Base-by-base conservation (phyloP, 192 early-diverging fungal genomes). In the Geranomyces michiganensis region DNA sequence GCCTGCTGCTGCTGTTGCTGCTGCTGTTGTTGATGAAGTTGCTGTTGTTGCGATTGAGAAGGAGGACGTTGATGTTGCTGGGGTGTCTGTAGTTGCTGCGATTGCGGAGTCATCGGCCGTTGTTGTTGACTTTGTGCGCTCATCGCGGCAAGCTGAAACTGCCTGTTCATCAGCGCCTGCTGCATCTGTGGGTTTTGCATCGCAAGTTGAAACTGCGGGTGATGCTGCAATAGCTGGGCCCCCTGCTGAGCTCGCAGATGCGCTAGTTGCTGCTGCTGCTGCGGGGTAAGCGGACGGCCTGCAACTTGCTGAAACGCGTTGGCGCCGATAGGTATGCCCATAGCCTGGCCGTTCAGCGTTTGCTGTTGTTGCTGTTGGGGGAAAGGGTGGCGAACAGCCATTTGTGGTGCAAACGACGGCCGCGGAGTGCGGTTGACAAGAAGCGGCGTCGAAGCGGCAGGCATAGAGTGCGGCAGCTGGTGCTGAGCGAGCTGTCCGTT, bases 341-440 rank as follows among this genome's bases (percentile, higher is more conserved):
- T n/a, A n/a, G n/a, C 36, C 36, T 41, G 36, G 36, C 36, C 36
- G 36, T 41, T 41, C 36, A 41, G 36, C 36, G 36, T 3, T 41
- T 26, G 66, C 31, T 68, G 66, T 29, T 68, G 66, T 36, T 68
- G 66, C 51, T 53, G 51, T 53, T 24, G 51, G 7, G 51, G 51
- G 17, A 53, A 53, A 65, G 43, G 43, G 26, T 33, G 29, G 33
- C 29, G 61, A 32, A 30, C 32, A 65, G 21, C 64, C 21, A 21
- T 30, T 13, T 43, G 26, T 19, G 33, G 30, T 62, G 60, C 41
- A 26, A 26, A 41, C 51, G 51, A 53, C 51, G 51, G 51, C 24
- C 51, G 51, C 24, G 51, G 51, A 53, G 51, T 53, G 6, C 51
- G 51, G 14, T 22, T 43, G 24, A 24, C 43, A 33, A 65, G 6